These are phyloP conservation scores for Fusarium sp. DNA, from an alignment of 2,329 filamentous ascomycete species.

Conservation along the genomic window DNA sequence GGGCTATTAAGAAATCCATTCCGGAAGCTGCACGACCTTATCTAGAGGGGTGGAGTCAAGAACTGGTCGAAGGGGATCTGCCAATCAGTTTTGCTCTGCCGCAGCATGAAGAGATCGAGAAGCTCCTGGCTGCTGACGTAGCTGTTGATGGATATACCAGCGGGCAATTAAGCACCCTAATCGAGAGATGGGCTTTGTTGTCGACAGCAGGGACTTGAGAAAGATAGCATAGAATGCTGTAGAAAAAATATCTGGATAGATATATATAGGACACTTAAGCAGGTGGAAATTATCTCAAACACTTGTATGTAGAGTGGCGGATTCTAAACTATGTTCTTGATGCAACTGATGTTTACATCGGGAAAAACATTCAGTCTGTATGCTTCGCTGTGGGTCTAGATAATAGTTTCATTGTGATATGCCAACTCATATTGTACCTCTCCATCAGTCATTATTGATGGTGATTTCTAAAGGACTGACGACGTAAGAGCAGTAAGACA, in stretches of 20 bases:
- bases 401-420: no score
- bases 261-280: neutral
- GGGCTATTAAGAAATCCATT: neutral
- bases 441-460: no score
- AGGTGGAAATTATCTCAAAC: neutral
- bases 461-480: no score
- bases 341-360: no score
- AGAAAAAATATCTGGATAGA: neutral
- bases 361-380: no score
- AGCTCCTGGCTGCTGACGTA: neutral
- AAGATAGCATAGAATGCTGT: neutral
- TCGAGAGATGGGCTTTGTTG: constrained; percentile 4
- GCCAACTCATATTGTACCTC: no score
- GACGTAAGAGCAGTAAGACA: no score
- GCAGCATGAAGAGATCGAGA: neutral
- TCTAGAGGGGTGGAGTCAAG: constrained; percentile 6
- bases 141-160: neutral
- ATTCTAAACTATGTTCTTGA: no score
- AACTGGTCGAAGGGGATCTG: neutral
- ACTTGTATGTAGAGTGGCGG: no score
- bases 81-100: constrained; percentile 4
- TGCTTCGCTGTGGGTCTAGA: no score
- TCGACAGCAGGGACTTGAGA: neutral
- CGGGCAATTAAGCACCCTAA: neutral
- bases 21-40: constrained; percentile 3